phyloP scores from a whole-genome alignment of 2,329 filamentous ascomycete genomes.

The Monilinia aucupariae region DNA sequence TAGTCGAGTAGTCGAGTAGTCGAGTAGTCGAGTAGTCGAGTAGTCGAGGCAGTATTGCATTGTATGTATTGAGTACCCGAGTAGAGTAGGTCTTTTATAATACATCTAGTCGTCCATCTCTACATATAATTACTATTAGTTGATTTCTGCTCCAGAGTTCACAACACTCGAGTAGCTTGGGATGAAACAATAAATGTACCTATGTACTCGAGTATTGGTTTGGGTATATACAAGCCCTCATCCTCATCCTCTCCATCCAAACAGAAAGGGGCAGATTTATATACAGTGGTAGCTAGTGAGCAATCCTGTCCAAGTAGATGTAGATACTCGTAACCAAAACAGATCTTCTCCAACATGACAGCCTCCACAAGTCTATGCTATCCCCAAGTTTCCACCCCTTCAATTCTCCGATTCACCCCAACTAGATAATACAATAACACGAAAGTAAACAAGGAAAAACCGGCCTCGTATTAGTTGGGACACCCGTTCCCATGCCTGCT shows the following conservation, averaged over 20 bases:
- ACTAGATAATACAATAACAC: conserved; percentile 5
- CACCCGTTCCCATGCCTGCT: background rate
- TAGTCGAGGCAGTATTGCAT: too few relatives aligned
- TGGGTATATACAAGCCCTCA: background rate
- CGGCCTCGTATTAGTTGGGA: background rate
- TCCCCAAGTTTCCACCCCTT: background rate
- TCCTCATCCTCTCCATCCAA: background rate
- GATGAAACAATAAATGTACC: too few relatives aligned
- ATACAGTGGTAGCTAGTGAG: background rate
- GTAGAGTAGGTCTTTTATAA: too few relatives aligned
- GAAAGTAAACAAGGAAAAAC: background rate
- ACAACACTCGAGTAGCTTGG: background rate
- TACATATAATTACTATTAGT: too few relatives aligned
- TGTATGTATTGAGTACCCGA: too few relatives aligned
- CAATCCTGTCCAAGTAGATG: background rate
- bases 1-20: too few relatives aligned
- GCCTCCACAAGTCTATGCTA: background rate
- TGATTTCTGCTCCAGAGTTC: too few relatives aligned
- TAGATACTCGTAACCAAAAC: background rate
- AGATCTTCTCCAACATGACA: background rate
- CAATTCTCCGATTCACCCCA: background rate
- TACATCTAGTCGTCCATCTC: too few relatives aligned
- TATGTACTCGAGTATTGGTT: too few relatives aligned
- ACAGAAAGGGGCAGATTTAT: background rate
- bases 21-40: too few relatives aligned